Conservation (phyloP, 1,284 basidiomycete species). For the Marasmius sp. region DNA sequence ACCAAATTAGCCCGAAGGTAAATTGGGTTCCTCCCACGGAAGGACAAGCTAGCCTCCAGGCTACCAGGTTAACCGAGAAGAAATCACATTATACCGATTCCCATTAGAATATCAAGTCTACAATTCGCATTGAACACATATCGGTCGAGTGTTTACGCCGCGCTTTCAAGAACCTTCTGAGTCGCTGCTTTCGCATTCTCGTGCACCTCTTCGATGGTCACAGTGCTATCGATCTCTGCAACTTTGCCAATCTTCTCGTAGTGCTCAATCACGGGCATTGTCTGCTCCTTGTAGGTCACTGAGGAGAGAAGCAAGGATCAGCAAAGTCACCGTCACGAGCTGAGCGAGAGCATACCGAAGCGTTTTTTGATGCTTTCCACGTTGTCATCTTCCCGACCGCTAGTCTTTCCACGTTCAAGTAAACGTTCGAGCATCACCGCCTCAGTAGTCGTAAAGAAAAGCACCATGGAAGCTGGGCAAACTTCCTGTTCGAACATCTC, state of each 20-base stretch:
- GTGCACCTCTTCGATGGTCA: slow-evolving; percentile 76
- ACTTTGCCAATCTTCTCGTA: slow-evolving; percentile 77
- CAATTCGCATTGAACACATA: background rate
- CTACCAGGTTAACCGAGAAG: too few relatives aligned
- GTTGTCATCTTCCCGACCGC: slow-evolving; percentile 96
- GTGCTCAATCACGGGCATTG: slow-evolving; percentile 95
- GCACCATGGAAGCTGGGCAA: slow-evolving; percentile 75
- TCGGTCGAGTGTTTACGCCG: background rate
- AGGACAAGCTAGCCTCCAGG: too few relatives aligned
- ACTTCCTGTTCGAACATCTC: slow-evolving; percentile 88
- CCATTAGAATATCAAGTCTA: background rate
- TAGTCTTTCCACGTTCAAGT: slow-evolving; percentile 90
- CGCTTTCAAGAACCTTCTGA: slow-evolving; percentile 38
- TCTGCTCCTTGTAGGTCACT: slow-evolving; percentile 91
- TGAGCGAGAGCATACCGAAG: slow-evolving; percentile 59
- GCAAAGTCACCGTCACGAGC: background rate
- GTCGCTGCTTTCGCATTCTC: slow-evolving; percentile 58
- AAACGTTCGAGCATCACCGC: slow-evolving; percentile 87
- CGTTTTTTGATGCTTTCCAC: slow-evolving; percentile 95
- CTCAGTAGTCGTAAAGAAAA: slow-evolving; percentile 92
- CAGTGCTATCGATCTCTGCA: slow-evolving; percentile 81
- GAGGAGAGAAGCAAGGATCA: slow-evolving; percentile 1
- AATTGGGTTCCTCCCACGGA: too few relatives aligned
- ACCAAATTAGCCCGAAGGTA: too few relatives aligned
- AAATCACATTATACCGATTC: too few relatives aligned